A percentile compares a stretch with the other conserved stretches of the same genome.
These are phyloP conservation scores for Boletus subparvulus DNA, from an alignment of 768 basidiomycete genomes.

Conservation along the genomic window DNA sequence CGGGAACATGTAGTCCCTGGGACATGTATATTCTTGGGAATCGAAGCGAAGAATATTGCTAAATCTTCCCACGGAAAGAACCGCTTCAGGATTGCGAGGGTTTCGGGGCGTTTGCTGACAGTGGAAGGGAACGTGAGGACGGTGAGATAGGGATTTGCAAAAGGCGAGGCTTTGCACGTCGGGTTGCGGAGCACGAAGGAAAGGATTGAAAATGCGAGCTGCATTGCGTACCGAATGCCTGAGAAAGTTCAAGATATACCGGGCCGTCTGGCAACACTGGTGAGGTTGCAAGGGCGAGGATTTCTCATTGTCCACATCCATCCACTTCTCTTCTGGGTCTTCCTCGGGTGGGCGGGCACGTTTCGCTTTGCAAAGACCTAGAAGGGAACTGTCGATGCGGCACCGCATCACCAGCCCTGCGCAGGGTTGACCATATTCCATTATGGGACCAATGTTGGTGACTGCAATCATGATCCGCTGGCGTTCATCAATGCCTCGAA, in stretches of 20 bases:
- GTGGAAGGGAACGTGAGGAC: slow-evolving; percentile 87
- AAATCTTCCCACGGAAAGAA: slow-evolving; percentile 84
- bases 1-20: slow-evolving; percentile 40
- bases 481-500: slow-evolving; percentile 79
- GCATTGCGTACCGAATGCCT: slow-evolving; percentile 69
- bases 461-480: slow-evolving; percentile 98
- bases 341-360: slow-evolving; percentile 29
- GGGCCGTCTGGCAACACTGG: slow-evolving; percentile 29
- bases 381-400: slow-evolving; percentile 36
- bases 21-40: slow-evolving; percentile 56
- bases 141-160: slow-evolving; percentile 79
- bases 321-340: slow-evolving; percentile 49
- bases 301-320: slow-evolving; percentile 64
- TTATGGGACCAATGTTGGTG: slow-evolving; percentile 73
- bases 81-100: slow-evolving; percentile 65
- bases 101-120: slow-evolving; percentile 60
- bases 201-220: slow-evolving; percentile 79
- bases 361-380: slow-evolving; percentile 54
- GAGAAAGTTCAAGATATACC: slow-evolving; percentile 49
- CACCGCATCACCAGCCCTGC: slow-evolving; percentile 52
- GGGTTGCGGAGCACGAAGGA: slow-evolving; percentile 66
- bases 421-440: slow-evolving; percentile 87
- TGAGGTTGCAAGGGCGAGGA: slow-evolving; percentile 24
- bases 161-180: slow-evolving; percentile 57
- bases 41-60: slow-evolving; percentile 57